Evolutionary conservation across 2,329 filamentous ascomycete species (phyloP).

Genomic region (Microcera coccophila): DNA sequence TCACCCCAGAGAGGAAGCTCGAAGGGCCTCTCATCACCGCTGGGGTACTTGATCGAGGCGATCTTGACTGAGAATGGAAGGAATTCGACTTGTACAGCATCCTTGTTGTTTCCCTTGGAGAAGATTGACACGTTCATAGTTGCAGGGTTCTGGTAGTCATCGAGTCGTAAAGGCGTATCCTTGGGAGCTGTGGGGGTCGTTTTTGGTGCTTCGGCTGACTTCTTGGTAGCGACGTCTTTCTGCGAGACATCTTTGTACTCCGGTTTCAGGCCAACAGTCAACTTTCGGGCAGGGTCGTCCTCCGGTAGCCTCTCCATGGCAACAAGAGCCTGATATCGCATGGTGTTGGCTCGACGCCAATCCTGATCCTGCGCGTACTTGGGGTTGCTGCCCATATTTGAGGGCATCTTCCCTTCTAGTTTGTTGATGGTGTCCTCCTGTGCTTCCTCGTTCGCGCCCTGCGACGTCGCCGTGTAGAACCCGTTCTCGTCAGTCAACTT

Average conservation of each 20-base stretch:
- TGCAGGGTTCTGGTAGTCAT: constrained; percentile 36
- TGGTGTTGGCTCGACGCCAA: constrained; percentile 41
- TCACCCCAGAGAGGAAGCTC: constrained; percentile 61
- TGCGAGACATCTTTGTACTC: constrained; percentile 29
- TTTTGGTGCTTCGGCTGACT: neutral
- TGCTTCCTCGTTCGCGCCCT: constrained; percentile 28
- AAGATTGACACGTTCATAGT: constrained; percentile 40
- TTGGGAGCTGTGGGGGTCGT: constrained; percentile 11
- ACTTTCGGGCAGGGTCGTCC: constrained; percentile 45
- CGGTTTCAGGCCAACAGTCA: constrained; percentile 35
- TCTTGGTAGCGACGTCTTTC: neutral
- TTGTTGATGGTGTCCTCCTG: constrained; percentile 16
- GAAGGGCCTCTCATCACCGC: constrained; percentile 58
- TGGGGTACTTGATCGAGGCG: constrained; percentile 32
- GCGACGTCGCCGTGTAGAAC: constrained; percentile 42
- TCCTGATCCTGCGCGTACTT: constrained; percentile 17
- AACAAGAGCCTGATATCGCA: constrained; percentile 46
- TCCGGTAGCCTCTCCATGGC: constrained; percentile 42
- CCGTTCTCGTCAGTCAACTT: constrained; percentile 42
- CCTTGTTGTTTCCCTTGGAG: constrained; percentile 40
- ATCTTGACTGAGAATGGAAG: constrained; percentile 24
- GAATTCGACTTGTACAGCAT: constrained; percentile 38
- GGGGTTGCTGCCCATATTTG: neutral
- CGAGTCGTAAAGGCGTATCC: constrained; percentile 26
- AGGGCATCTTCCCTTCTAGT: constrained; percentile 3